Evolutionary conservation across 2,329 filamentous ascomycete genomes (phyloP).

Genomic region (Aspergillus quadricinctus): DNA sequence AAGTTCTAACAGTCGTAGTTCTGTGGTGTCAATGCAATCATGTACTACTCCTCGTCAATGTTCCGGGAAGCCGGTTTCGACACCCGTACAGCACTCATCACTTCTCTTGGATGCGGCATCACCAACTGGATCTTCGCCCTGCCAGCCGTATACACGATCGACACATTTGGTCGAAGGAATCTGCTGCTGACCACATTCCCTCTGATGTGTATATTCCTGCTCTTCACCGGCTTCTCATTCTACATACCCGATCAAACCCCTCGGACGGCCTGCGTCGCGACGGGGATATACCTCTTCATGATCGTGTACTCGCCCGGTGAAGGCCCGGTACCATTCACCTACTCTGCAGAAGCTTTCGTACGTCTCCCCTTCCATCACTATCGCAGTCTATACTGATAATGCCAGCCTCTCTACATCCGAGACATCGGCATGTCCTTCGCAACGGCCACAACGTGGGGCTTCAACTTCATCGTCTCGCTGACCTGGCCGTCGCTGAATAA

Average conservation of each 20-base stretch:
- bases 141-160: slow-evolving; percentile 62
- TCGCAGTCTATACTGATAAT: background rate
- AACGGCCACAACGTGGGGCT: slow-evolving; percentile 54
- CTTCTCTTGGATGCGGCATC: slow-evolving; percentile 61
- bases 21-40: slow-evolving; percentile 54
- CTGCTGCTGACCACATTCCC: slow-evolving; percentile 61
- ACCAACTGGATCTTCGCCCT: slow-evolving; percentile 64
- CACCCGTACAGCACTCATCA: slow-evolving; percentile 51
- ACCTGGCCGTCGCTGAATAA: slow-evolving; percentile 49
- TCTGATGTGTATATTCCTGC: slow-evolving; percentile 40
- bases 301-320: slow-evolving; percentile 54
- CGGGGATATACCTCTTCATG: slow-evolving; percentile 46
- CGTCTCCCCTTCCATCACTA: background rate
- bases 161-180: slow-evolving; percentile 61
- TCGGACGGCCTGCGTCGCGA: slow-evolving; percentile 40
- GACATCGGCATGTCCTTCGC: slow-evolving; percentile 59
- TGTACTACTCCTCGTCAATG: slow-evolving; percentile 60
- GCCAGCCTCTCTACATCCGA: slow-evolving; percentile 53
- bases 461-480: slow-evolving; percentile 52
- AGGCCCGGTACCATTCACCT: slow-evolving; percentile 61
- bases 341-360: slow-evolving; percentile 59
- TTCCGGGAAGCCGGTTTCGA: slow-evolving; percentile 54
- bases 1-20: slow-evolving; percentile 23
- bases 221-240: slow-evolving; percentile 51
- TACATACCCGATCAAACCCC: slow-evolving; percentile 28